Percentiles rank a stretch among this genome's conserved stretches.
These are phyloP conservation scores for Corinectria fuckeliana DNA, from an alignment of 2,329 filamentous ascomycete genomes.

Conservation along the genomic window DNA sequence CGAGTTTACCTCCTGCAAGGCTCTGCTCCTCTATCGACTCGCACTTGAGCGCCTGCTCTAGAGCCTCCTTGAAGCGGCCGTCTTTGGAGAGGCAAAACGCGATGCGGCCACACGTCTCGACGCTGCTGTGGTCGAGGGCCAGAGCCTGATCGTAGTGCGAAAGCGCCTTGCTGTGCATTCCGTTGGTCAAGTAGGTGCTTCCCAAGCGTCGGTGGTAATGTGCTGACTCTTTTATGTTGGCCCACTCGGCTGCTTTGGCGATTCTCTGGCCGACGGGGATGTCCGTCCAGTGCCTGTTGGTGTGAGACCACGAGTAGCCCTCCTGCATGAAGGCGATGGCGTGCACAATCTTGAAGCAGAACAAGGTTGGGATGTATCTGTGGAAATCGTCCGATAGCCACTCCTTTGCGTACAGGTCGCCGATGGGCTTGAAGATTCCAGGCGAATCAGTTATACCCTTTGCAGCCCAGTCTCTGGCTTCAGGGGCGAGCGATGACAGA, in stretches of 20 bases:
- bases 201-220: slow-evolving; percentile 50
- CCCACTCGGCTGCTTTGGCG: slow-evolving; percentile 46
- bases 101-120: slow-evolving; percentile 49
- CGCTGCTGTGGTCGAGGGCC: slow-evolving; percentile 45
- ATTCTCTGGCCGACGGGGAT: slow-evolving; percentile 45
- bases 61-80: slow-evolving; percentile 44
- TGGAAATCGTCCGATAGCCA: slow-evolving; percentile 46
- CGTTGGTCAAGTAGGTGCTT: slow-evolving; percentile 48
- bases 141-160: slow-evolving; percentile 46
- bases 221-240: slow-evolving; percentile 42
- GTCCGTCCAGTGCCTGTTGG: slow-evolving; percentile 46
- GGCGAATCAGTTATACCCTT: slow-evolving; percentile 35
- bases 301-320: slow-evolving; percentile 47
- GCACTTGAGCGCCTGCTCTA: slow-evolving; percentile 46
- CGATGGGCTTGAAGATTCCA: slow-evolving; percentile 47
- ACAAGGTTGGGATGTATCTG: slow-evolving; percentile 47
- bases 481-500: slow-evolving; percentile 35
- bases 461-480: slow-evolving; percentile 42
- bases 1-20: slow-evolving; percentile 35
- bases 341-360: slow-evolving; percentile 53
- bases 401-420: slow-evolving; percentile 46
- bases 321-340: slow-evolving; percentile 48
- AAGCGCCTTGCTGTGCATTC: slow-evolving; percentile 44
- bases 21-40: slow-evolving; percentile 44
- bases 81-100: slow-evolving; percentile 48